Base-by-base conservation (phyloP, 2,329 filamentous ascomycete species). In the Grosmannia clavigera region DNA sequence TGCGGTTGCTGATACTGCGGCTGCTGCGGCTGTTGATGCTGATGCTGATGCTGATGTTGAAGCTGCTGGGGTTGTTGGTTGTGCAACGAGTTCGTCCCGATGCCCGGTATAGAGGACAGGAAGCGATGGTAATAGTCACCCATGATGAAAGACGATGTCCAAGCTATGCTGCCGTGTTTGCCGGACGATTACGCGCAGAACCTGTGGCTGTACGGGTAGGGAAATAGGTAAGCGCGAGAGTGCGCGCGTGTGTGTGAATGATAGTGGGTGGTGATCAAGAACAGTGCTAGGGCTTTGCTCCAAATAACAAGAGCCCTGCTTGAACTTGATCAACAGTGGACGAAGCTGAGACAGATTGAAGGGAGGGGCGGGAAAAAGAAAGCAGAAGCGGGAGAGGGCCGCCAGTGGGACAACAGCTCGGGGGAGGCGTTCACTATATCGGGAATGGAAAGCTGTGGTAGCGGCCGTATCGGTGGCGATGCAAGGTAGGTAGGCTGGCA, bases 91-190 rank as follows among this genome's bases (percentile, higher is more conserved):
- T 60, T 57, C 31, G 64, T 63, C 55, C 71, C 73, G 58, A 72
- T 71, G 59, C 76, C 78, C 61, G 76, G 73, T 74, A 80, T 76
- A 40, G 78, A 78, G 65, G 78, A 75, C 60, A 82, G 71, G 66
- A 82, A 81, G 64, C 78, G 76, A 57, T 79, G 77, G 65, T 83
- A 82, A 67, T 80, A 81, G 64, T 81, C 79, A 67, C 76, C 76
- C 81, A 83, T 83, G 56, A 52, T 52, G 56, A 40, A 25, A 22
- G 48, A 51, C 22, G 25, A n/a, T n/a, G 43, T 19, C 43, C 43
- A 46, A 46, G 16, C 43, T n/a, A 19, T n/a, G 43, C 43, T 22
- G 43, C 19, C 43, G 4, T 46, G 19, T 19, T 35, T 10, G 9
- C 33, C 33, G 33, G 5, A 35, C 2, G 19, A 6, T 46, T 46